Evolutionary conservation across 2,329 filamentous ascomycete species (phyloP).

Genomic region (Colletotrichum lentis): DNA sequence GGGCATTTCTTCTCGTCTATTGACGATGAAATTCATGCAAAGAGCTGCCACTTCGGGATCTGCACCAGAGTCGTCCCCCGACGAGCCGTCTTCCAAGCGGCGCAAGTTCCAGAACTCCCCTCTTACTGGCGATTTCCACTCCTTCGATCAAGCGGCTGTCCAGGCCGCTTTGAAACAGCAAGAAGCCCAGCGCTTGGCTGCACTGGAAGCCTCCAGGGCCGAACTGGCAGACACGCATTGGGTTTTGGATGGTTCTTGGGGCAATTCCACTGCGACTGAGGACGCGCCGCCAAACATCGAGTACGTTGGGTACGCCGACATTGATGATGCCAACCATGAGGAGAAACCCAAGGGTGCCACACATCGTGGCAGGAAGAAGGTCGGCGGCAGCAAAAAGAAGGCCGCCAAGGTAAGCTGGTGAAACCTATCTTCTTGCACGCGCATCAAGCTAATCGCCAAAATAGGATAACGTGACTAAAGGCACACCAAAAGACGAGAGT

Average conservation of each 20-base stretch:
- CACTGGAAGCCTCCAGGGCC: constrained; percentile 68
- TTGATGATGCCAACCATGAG: constrained; percentile 50
- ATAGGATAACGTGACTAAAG: constrained; percentile 36
- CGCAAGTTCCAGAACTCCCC: constrained; percentile 58
- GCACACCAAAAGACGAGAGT: constrained; percentile 35
- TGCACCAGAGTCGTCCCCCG: constrained; percentile 53
- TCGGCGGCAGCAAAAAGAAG: constrained; percentile 44
- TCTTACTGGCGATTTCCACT: constrained; percentile 50
- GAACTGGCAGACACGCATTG: constrained; percentile 76
- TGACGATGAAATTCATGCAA: constrained; percentile 99
- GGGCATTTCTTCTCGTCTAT: constrained; percentile 83
- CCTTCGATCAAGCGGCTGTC: constrained; percentile 66
- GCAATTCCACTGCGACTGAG: constrained; percentile 26
- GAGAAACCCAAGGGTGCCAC: constrained; percentile 48
- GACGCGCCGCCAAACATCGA: constrained; percentile 62
- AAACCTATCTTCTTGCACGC: not conserved
- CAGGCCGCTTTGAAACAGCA: constrained; percentile 71
- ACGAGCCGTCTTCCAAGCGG: constrained; percentile 68
- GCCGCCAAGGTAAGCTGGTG: constrained; percentile 43
- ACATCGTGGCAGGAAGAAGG: constrained; percentile 49
- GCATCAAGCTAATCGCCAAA: constrained; percentile 23
- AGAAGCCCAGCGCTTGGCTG: constrained; percentile 69
- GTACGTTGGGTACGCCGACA: constrained; percentile 63
- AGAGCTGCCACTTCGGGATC: constrained; percentile 73
- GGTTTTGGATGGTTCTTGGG: constrained; percentile 67